phyloP scores from a whole-genome alignment of 78 protist species.

The Chrysochromulina parva region DNA sequence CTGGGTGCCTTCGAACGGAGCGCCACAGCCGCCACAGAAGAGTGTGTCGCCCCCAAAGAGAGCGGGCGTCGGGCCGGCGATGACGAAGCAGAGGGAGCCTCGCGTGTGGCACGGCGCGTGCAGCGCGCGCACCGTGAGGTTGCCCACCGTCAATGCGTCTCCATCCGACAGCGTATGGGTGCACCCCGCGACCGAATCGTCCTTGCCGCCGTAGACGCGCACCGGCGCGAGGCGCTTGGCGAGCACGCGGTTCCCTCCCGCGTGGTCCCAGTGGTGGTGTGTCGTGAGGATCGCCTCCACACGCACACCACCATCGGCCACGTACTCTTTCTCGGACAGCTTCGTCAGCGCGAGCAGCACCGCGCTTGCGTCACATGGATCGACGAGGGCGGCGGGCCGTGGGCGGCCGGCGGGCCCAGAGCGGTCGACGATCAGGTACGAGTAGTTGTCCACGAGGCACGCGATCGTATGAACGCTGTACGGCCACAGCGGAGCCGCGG shows the following conservation, averaged over 20 bases:
- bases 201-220: not conserved
- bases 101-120: not conserved
- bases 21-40: slow-evolving; percentile 31
- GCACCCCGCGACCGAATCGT: not conserved
- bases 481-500: not conserved
- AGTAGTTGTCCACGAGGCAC: not conserved
- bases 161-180: not conserved
- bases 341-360: not conserved
- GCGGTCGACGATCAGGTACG: not conserved
- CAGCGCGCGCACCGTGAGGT: not conserved
- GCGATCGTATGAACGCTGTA: not conserved
- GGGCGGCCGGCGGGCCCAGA: not conserved
- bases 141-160: not conserved
- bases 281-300: not conserved
- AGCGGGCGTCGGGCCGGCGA: not conserved
- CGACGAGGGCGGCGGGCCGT: not conserved
- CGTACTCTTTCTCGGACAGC: not conserved
- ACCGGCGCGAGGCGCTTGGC: not conserved
- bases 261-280: slow-evolving; percentile 32
- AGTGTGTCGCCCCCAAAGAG: slow-evolving; percentile 3
- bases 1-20: not conserved
- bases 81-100: not conserved
- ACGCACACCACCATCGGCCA: not conserved
- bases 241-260: not conserved
- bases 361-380: not conserved